These are phyloP conservation scores for Talaromyces ruber DNA, from an alignment of 495 filamentous ascomycete genomes.

Conservation along the genomic window DNA sequence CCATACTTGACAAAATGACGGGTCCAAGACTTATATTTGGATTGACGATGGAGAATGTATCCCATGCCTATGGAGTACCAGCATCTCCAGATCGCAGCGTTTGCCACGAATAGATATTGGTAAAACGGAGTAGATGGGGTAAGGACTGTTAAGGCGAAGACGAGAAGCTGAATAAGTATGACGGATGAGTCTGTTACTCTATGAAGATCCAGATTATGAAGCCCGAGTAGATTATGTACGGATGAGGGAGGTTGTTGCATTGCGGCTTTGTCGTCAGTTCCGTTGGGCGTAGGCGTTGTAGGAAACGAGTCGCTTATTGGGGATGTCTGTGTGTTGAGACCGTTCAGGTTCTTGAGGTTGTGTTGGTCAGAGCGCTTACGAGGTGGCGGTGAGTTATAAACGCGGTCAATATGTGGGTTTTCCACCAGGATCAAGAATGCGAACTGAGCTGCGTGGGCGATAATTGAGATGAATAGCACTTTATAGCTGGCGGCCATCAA, in stretches of 20 bases:
- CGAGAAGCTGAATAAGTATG: conserved; percentile 62
- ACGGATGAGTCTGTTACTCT: conserved; percentile 76
- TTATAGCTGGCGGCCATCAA: conserved; percentile 97
- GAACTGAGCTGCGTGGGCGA: conserved; percentile 92
- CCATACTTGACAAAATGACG: conserved; percentile 96
- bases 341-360: neutral
- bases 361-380: conserved; percentile 45
- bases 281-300: conserved; percentile 2
- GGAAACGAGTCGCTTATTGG: conserved; percentile 5
- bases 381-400: conserved; percentile 83
- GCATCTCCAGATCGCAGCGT: conserved; percentile 75
- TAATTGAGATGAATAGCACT: conserved; percentile 89
- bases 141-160: conserved; percentile 59
- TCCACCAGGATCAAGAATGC: conserved; percentile 84
- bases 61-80: conserved; percentile 92
- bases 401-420: conserved; percentile 97
- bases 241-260: conserved; percentile 50
- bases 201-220: conserved; percentile 80
- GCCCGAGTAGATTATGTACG: conserved; percentile 71
- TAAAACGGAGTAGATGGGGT: conserved; percentile 70
- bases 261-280: conserved; percentile 17
- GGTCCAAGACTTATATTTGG: conserved; percentile 84
- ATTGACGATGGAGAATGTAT: conserved; percentile 74
- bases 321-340: neutral
- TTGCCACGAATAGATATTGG: conserved; percentile 69